Evolutionary conservation across 768 basidiomycete genomes (phyloP).

Genomic region (Crucibulum laeve): DNA sequence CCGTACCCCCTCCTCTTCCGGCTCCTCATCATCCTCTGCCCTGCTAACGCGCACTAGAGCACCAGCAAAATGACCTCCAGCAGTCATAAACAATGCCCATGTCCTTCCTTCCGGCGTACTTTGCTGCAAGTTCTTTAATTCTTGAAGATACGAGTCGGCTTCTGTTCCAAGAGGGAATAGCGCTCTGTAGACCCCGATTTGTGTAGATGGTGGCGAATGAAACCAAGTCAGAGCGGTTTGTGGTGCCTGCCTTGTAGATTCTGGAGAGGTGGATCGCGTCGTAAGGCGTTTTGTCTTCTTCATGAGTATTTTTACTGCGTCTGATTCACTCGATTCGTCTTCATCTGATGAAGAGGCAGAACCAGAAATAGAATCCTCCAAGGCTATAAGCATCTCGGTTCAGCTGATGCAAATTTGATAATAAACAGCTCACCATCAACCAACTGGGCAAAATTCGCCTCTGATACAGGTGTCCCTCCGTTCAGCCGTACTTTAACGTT

Average conservation of each 20-base stretch:
- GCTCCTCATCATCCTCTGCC: conserved; percentile 38
- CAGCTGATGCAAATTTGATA: neutral
- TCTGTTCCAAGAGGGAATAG: conserved; percentile 55
- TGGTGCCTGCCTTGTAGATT: conserved; percentile 25
- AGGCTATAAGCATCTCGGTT: conserved; percentile 29
- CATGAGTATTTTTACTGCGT: conserved; percentile 66
- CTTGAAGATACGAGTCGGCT: conserved; percentile 47
- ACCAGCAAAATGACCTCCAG: conserved; percentile 97
- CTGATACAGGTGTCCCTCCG: conserved; percentile 59
- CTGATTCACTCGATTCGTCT: conserved; percentile 50
- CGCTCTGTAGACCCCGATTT: conserved; percentile 83
- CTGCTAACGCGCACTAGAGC: conserved; percentile 73
- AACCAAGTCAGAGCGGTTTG: conserved; percentile 86
- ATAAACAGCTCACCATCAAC: conserved; percentile 59
- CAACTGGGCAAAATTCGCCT: conserved; percentile 69
- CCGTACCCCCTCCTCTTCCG: conserved; percentile 33
- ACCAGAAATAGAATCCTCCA: conserved; percentile 90
- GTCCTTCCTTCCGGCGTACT: conserved; percentile 54
- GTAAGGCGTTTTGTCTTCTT: conserved; percentile 48
- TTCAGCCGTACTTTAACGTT: conserved; percentile 82
- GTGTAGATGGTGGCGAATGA: conserved; percentile 80
- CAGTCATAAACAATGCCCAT: conserved; percentile 96
- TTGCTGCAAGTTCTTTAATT: conserved; percentile 58
- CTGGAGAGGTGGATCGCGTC: conserved; percentile 42
- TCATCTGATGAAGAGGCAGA: conserved; percentile 74